A percentile compares a stretch with the other conserved stretches of the same genome.
phyloP scores from a whole-genome alignment of 1,284 basidiomycete genomes.

The Ceratobasidium theobromae region DNA sequence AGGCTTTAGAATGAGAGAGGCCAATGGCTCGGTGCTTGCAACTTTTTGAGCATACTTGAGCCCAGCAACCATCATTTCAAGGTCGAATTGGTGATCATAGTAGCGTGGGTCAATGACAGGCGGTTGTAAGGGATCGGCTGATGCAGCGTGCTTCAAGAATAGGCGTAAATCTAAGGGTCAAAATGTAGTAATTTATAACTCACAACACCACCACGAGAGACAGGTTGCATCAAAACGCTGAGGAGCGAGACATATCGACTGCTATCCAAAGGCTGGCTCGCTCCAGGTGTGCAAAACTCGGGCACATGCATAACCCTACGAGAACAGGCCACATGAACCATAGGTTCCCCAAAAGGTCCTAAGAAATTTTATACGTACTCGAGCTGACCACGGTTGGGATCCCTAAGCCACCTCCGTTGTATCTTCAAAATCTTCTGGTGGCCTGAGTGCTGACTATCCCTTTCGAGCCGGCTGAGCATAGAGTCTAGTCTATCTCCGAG shows the following conservation, averaged over 20 bases:
- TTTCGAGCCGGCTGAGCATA: neutral
- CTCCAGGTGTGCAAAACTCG: constrained; percentile 30
- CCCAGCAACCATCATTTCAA: constrained; percentile 44
- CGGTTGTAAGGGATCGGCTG: constrained; percentile 15
- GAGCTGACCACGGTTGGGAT: constrained; percentile 30
- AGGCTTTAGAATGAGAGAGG: constrained; percentile 29
- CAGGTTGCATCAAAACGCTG: constrained; percentile 32
- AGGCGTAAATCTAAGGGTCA: neutral
- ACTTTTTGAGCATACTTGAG: constrained; percentile 47
- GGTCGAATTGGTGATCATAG: constrained; percentile 41
- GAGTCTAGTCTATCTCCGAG: neutral
- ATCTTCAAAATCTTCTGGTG: constrained; percentile 17
- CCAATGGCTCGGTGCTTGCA: constrained; percentile 43
- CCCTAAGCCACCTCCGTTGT: constrained; percentile 32
- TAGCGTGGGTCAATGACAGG: constrained; percentile 36
- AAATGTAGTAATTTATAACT: neutral
- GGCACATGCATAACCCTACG: constrained; percentile 37
- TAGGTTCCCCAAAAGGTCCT: neutral
- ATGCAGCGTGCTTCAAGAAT: constrained; percentile 30
- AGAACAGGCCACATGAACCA: neutral
- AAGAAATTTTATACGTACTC: constrained; percentile 30
- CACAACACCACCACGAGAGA: constrained; percentile 33
- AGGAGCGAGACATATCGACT: constrained; percentile 34
- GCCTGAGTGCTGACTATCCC: neutral
- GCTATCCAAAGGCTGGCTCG: constrained; percentile 19